Evolutionary conservation across 2,329 filamentous ascomycete species (phyloP).

Genomic region (Erysiphe pulchra): DNA sequence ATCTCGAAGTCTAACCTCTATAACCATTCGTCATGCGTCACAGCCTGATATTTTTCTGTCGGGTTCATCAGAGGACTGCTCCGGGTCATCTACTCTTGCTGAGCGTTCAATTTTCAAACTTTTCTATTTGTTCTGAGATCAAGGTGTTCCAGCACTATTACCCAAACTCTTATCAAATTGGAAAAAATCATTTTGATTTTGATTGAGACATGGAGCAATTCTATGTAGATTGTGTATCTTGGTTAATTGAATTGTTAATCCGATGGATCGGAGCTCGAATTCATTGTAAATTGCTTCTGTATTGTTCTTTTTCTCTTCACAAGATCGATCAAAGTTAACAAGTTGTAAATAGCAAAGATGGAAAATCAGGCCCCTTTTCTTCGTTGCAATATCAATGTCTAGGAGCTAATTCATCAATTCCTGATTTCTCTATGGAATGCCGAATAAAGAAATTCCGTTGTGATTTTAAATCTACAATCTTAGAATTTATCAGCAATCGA

Average conservation of each 20-base stretch:
- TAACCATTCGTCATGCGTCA: no score
- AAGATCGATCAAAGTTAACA: background rate
- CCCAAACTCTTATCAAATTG: background rate
- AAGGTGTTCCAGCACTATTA: background rate
- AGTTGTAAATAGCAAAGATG: background rate
- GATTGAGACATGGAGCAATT: background rate
- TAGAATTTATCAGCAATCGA: background rate
- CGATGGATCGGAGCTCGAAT: background rate
- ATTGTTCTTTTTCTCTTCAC: background rate
- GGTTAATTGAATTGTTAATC: background rate
- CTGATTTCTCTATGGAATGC: background rate
- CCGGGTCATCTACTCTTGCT: background rate
- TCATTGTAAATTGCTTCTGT: background rate
- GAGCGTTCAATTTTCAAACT: background rate
- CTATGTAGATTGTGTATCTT: background rate
- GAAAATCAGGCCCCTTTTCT: background rate
- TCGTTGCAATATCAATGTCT: background rate
- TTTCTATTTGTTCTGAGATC: background rate
- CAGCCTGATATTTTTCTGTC: no score
- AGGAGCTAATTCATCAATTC: background rate
- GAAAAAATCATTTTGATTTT: background rate
- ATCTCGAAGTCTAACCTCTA: no score
- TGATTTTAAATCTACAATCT: background rate
- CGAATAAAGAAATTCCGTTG: background rate
- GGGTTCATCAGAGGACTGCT: no score